Conservation (phyloP, 371 early-diverging fungal genomes). For the Mucor racemosus region DNA sequence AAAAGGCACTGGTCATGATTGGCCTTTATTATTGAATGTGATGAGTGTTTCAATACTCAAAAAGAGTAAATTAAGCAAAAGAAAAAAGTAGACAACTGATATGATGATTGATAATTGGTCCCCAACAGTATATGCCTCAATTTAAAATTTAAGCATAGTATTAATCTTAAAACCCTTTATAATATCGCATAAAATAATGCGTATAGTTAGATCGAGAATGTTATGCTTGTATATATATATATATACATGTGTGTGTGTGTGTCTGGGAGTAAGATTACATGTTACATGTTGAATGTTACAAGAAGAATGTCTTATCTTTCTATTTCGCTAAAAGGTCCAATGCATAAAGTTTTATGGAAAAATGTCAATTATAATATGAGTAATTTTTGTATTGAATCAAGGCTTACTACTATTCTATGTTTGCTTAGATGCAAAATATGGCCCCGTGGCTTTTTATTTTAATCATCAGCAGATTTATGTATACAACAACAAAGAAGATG, state of each 20-base stretch:
- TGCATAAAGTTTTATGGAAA: not conserved
- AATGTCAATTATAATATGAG: not conserved
- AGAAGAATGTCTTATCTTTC: not conserved
- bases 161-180: not conserved
- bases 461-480: not conserved
- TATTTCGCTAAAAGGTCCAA: not conserved
- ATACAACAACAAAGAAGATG: conserved; percentile 1
- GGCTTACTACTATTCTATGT: not conserved
- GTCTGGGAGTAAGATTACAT: not conserved
- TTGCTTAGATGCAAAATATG: not conserved
- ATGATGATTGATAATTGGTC: not conserved
- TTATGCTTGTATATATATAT: not conserved
- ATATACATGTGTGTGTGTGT: too few relatives aligned
- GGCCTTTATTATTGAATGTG: not conserved
- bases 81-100: not conserved
- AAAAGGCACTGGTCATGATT: not conserved
- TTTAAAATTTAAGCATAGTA: too few relatives aligned
- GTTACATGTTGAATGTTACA: not conserved
- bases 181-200: too few relatives aligned
- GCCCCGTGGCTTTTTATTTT: conserved; percentile 1
- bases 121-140: not conserved
- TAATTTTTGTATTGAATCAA: not conserved
- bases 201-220: not conserved
- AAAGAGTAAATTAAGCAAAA: not conserved
- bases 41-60: not conserved